phyloP scores from a whole-genome alignment of 371 early-diverging fungal species.

The Zopfochytrium polystomum region DNA sequence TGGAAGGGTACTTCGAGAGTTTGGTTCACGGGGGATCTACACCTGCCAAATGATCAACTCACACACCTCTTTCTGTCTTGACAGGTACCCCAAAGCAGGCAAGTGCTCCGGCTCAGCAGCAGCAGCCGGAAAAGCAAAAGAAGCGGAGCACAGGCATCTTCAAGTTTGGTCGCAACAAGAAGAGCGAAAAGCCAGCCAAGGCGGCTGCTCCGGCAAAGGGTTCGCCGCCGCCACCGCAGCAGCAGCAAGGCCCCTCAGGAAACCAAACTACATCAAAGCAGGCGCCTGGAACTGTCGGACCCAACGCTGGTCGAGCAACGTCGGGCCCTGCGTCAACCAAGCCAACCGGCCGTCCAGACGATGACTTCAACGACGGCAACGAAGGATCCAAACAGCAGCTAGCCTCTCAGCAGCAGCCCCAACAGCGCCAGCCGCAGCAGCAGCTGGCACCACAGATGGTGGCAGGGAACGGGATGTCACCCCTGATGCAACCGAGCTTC shows the following conservation, averaged over 20 bases:
- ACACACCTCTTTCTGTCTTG: no score
- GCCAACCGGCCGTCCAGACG: not conserved
- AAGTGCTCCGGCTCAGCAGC: no score
- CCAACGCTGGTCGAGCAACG: not conserved
- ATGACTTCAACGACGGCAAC: not conserved
- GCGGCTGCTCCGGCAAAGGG: no score
- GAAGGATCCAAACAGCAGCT: not conserved
- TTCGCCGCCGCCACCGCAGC: not conserved
- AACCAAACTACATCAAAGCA: not conserved
- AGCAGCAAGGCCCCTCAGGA: not conserved
- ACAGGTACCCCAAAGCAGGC: no score
- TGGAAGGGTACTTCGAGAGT: no score
- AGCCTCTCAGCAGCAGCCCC: not conserved
- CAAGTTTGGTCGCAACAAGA: conserved; percentile 6
- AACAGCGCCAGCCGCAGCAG: not conserved
- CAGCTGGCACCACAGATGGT: not conserved
- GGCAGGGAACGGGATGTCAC: no score
- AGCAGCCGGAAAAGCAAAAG: not conserved
- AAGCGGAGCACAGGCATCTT: conserved; percentile 17
- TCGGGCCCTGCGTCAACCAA: not conserved
- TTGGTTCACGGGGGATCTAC: no score
- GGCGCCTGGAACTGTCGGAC: not conserved
- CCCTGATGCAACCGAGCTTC: no score
- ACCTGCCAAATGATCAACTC: no score
- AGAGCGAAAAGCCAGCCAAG: not conserved